These are phyloP conservation scores for Moesziomyces antarcticus DNA, from an alignment of 1,284 basidiomycete genomes.

Conservation along the genomic window DNA sequence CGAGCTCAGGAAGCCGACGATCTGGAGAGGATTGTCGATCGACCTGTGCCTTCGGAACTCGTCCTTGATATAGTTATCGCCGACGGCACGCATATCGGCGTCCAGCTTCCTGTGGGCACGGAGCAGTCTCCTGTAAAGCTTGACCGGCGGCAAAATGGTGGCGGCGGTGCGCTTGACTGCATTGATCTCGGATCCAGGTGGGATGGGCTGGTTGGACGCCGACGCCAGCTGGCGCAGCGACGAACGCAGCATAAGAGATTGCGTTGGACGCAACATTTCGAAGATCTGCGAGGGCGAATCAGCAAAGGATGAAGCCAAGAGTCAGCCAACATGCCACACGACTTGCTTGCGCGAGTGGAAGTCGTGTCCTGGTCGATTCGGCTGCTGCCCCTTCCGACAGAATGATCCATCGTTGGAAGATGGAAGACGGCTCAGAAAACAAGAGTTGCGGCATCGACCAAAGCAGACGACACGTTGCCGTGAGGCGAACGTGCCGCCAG, in stretches of 20 bases:
- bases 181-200: slow-evolving; percentile 31
- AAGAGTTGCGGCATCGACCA: slow-evolving; percentile 55
- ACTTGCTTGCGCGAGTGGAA: not conserved
- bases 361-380: too few species aligned
- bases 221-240: slow-evolving; percentile 26
- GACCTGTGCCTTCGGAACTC: slow-evolving; percentile 62
- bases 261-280: slow-evolving; percentile 34
- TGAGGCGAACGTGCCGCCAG: slow-evolving; percentile 4
- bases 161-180: slow-evolving; percentile 40
- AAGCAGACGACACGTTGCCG: slow-evolving; percentile 14
- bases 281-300: not conserved
- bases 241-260: slow-evolving; percentile 12
- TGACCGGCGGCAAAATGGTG: slow-evolving; percentile 62
- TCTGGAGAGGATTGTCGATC: slow-evolving; percentile 65
- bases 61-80: slow-evolving; percentile 67
- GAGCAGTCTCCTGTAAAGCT: slow-evolving; percentile 63
- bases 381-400: not conserved
- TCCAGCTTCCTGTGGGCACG: slow-evolving; percentile 59
- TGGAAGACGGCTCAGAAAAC: slow-evolving; percentile 46
- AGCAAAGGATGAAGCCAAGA: not conserved
- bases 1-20: slow-evolving; percentile 65
- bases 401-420: not conserved
- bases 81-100: slow-evolving; percentile 65
- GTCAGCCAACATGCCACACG: slow-evolving; percentile 6
- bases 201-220: slow-evolving; percentile 41